Percentiles rank a stretch among this genome's conserved stretches.
phyloP scores from a whole-genome alignment of 192 early-diverging fungal genomes.

The Umbelopsis sp. region DNA sequence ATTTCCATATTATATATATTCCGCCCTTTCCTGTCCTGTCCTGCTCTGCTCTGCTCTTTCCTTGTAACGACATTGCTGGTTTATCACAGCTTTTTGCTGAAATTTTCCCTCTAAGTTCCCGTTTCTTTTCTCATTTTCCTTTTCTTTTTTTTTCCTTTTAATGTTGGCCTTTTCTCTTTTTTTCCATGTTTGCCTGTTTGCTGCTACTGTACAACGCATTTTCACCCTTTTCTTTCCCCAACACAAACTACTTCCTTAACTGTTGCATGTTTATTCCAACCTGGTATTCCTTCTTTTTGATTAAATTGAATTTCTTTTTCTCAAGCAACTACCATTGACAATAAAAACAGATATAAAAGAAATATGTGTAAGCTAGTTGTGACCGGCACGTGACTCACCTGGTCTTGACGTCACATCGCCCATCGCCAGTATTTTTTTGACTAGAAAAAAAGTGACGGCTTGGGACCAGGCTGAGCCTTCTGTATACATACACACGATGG shows the following conservation, averaged over 20 bases:
- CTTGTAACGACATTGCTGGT: not conserved
- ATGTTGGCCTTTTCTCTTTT: not conserved
- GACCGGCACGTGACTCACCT: not conserved
- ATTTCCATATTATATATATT: not conserved
- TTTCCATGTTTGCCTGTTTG: not conserved
- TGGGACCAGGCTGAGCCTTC: not conserved
- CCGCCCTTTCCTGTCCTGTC: not conserved
- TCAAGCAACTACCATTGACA: too few species aligned
- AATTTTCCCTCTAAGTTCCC: too few species aligned
- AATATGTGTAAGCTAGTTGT: too few species aligned
- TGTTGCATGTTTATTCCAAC: conserved; percentile 12
- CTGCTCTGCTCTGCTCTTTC: not conserved
- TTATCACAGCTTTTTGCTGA: not conserved
- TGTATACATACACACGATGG: conserved; percentile 35
- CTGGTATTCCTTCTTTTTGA: not conserved
- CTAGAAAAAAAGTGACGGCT: not conserved
- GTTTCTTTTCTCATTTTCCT: too few species aligned
- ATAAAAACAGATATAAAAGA: too few species aligned
- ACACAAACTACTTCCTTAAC: too few species aligned
- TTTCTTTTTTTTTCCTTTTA: not conserved
- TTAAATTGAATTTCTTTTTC: not conserved
- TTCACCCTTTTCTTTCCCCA: not conserved
- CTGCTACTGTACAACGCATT: conserved; percentile 18
- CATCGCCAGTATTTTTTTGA: not conserved
- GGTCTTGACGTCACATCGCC: not conserved